Evolutionary conservation across 2,329 filamentous ascomycete genomes (phyloP), one percentile per base, ranked within the genome.

Genomic region (Chaetomium sp.): DNA sequence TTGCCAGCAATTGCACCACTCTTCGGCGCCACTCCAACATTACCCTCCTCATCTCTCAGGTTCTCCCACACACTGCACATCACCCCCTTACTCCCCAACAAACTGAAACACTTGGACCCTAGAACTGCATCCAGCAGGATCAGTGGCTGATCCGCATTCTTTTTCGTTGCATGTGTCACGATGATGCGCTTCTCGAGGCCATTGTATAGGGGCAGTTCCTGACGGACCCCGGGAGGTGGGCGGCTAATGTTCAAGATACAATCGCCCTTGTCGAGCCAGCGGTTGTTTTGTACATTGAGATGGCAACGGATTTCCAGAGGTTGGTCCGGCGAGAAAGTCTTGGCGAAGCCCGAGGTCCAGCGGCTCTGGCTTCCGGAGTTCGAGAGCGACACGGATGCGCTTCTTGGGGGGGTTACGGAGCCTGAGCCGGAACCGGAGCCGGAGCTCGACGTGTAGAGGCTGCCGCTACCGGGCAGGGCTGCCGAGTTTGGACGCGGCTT

Each of bases 211-310:
- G 77, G 74, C 53, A 82, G 76, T 56, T 79, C 82, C 71, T 80
- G 81, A 43, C 75, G 75, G 69, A 79, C 80, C 6, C 81, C 81
- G 38, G 72, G 80, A 51, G 78, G 86, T n/a, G 89, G 88, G 14
- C 84, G 82, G 68, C 91, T 84, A 65, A 99, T 90, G 12, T 88
- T 89, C 57, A 99, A 75, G 40, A 84, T 79, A 58, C 91, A 95
- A 63, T 89, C 85, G 61, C 94, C 92, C 74, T 91, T 85, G 68
- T 97, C 91, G 59, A 90, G 85, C 94, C 94, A 99, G 68, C 92
- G 92, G 49, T 84, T 84, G 10, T 82, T 77, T 1, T 81, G 77
- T 57, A 91, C 86, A 49, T 92, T 85, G 49, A 89, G 78, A 69
- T 97, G 96, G 10, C 97, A 80, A 38, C 91, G 81, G 63, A 96